A percentile compares a stretch with the other conserved stretches of the same genome.
These are phyloP conservation scores for Botrytis fragariae DNA, from an alignment of 2,329 filamentous ascomycete genomes.

Conservation along the genomic window DNA sequence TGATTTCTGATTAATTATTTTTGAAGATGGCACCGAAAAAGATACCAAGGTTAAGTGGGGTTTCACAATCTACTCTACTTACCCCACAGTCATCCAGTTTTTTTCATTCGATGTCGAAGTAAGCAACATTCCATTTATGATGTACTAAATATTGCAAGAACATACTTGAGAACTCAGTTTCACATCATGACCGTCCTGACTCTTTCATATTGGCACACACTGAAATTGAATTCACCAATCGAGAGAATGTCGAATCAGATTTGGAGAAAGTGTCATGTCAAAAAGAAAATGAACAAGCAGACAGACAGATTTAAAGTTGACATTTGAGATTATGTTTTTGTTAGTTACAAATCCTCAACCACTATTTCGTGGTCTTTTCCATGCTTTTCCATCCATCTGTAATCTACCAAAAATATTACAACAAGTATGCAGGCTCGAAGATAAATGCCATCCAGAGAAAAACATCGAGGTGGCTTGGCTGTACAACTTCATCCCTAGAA, in stretches of 20 bases:
- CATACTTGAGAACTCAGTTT: neutral
- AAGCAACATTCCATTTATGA: neutral
- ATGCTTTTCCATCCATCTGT: neutral
- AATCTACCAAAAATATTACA: neutral
- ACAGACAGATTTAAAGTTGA: neutral
- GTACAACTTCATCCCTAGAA: neutral
- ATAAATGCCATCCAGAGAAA: neutral
- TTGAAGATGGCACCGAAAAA: neutral
- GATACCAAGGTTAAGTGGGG: neutral
- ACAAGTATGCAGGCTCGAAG: neutral
- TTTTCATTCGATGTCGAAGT: neutral
- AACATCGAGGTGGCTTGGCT: neutral
- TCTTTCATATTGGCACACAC: neutral
- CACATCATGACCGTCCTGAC: neutral
- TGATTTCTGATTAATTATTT: neutral
- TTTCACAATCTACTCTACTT: neutral
- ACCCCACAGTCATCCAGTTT: neutral
- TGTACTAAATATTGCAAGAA: neutral
- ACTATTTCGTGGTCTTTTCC: neutral
- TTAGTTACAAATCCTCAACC: neutral
- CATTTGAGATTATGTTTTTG: neutral
- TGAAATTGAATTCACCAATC: neutral
- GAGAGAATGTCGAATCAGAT: neutral
- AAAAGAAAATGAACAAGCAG: neutral
- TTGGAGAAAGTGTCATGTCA: neutral